phyloP scores from a whole-genome alignment of 805 yeast genomes.

The Priceomyces fermenticarens region DNA sequence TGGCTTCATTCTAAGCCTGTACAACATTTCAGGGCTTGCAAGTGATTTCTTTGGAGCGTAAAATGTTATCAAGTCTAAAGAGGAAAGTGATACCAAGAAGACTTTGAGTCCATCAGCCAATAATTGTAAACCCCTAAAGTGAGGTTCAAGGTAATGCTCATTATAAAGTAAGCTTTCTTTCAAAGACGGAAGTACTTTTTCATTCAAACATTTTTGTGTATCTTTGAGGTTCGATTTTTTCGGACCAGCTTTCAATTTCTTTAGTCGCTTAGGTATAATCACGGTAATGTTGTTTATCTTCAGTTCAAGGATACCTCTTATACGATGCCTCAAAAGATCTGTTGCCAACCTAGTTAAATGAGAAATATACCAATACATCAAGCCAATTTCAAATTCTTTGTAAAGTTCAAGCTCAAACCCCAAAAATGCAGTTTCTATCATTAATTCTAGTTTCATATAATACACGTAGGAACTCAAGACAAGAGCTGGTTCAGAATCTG shows the following conservation, averaged over 20 bases:
- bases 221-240: conserved; percentile 40
- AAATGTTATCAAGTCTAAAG: conserved; percentile 18
- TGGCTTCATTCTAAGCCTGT: conserved; percentile 65
- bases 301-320: conserved; percentile 27
- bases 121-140: conserved; percentile 13
- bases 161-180: conserved; percentile 21
- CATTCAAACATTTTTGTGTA: conserved; percentile 27
- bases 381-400: conserved; percentile 63
- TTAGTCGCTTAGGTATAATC: conserved; percentile 36
- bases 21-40: conserved; percentile 22
- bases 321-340: conserved; percentile 44
- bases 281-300: conserved; percentile 33
- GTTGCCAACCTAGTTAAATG: conserved; percentile 40
- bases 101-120: conserved; percentile 19
- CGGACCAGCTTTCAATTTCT: conserved; percentile 49
- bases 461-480: conserved; percentile 73
- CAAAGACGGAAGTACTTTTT: conserved; percentile 33
- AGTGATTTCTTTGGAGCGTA: conserved; percentile 24
- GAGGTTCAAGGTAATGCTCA: conserved; percentile 16
- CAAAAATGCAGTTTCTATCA: conserved; percentile 68
- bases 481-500: conserved; percentile 43
- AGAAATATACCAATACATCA: conserved; percentile 67
- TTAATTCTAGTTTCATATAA: conserved; percentile 60
- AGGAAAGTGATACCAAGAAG: conserved; percentile 16
- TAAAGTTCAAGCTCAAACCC: conserved; percentile 78